Percentiles rank a stretch among this genome's conserved stretches.
These are phyloP conservation scores for Aciculoconidium aculeatum DNA, from an alignment of 805 yeast genomes.

Conservation along the genomic window DNA sequence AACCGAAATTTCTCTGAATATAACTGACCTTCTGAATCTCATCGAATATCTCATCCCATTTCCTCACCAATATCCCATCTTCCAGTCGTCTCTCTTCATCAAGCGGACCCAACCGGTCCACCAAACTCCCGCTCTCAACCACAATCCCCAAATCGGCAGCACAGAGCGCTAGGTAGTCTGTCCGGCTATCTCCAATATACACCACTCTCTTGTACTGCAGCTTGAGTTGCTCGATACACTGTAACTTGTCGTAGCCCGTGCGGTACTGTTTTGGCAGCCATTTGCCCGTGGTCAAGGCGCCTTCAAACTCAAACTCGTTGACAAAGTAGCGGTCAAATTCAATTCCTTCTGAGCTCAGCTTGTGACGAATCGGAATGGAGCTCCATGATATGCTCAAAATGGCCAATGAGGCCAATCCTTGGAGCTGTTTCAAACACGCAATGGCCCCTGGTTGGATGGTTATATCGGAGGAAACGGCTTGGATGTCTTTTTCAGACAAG, in stretches of 20 bases:
- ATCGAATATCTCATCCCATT: no score
- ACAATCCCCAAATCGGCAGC: slow-evolving; percentile 44
- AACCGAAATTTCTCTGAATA: no score
- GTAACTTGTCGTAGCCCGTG: slow-evolving; percentile 51
- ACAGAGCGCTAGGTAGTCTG: slow-evolving; percentile 50
- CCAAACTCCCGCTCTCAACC: no score
- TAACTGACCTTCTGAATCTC: no score
- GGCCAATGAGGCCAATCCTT: slow-evolving; percentile 26
- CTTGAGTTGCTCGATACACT: slow-evolving; percentile 10
- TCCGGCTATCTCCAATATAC: slow-evolving; percentile 60
- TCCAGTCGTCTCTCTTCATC: no score
- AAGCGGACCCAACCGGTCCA: background rate
- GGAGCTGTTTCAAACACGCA: slow-evolving; percentile 22
- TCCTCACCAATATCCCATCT: no score
- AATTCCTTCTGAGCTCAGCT: no score
- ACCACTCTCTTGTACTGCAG: slow-evolving; percentile 16
- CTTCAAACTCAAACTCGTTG: slow-evolving; percentile 45
- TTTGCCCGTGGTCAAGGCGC: slow-evolving; percentile 24
- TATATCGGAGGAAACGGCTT: slow-evolving; percentile 30
- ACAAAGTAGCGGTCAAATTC: slow-evolving; percentile 22
- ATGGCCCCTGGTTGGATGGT: slow-evolving; percentile 35
- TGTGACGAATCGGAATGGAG: slow-evolving; percentile 42
- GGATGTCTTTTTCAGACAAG: slow-evolving; percentile 25
- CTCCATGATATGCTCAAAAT: slow-evolving; percentile 65
- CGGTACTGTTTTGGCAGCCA: slow-evolving; percentile 28